Evolutionary conservation across 2,329 filamentous ascomycete species (phyloP).

Genomic region (Aspergillus sp.): DNA sequence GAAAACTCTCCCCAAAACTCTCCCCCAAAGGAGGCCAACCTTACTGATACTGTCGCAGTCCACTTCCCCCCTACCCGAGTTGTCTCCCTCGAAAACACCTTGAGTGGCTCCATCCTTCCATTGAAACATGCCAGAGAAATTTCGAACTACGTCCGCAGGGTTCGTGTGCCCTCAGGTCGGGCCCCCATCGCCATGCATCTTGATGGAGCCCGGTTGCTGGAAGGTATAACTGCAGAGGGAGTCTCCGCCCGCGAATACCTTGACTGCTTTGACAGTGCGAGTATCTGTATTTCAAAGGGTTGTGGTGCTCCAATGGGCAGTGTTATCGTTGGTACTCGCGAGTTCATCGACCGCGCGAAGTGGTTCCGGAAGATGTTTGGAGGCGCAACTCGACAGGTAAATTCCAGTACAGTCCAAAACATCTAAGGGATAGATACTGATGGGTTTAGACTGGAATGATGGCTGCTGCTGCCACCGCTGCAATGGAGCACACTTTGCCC

Average conservation of each 20-base stretch:
- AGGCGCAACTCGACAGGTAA: constrained; percentile 33
- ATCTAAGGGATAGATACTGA: neutral
- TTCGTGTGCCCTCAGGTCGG: constrained; percentile 25
- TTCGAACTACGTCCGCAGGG: constrained; percentile 29
- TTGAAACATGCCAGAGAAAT: constrained; percentile 32
- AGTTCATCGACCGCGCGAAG: constrained; percentile 31
- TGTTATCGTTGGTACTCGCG: constrained; percentile 30
- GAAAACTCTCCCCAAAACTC: too few relatives aligned
- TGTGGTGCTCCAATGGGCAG: constrained; percentile 37
- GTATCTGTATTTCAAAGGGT: constrained; percentile 37
- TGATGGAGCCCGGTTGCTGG: constrained; percentile 33
- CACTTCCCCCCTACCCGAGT: constrained; percentile 11
- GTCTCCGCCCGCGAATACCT: constrained; percentile 32
- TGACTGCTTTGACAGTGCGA: constrained; percentile 34
- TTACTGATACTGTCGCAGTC: neutral
- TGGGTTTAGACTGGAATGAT: constrained; percentile 31
- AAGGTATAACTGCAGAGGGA: constrained; percentile 24
- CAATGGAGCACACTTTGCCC: constrained; percentile 25
- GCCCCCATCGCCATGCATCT: constrained; percentile 32
- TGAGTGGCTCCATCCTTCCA: constrained; percentile 31
- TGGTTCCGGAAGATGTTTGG: constrained; percentile 37
- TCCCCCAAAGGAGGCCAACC: rapidly evolving
- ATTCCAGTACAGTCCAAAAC: neutral
- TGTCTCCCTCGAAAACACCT: constrained; percentile 33
- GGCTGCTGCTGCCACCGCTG: constrained; percentile 28